Conservation (phyloP, 108 stramenopile species). For the Aurantiochytrium sp. region DNA sequence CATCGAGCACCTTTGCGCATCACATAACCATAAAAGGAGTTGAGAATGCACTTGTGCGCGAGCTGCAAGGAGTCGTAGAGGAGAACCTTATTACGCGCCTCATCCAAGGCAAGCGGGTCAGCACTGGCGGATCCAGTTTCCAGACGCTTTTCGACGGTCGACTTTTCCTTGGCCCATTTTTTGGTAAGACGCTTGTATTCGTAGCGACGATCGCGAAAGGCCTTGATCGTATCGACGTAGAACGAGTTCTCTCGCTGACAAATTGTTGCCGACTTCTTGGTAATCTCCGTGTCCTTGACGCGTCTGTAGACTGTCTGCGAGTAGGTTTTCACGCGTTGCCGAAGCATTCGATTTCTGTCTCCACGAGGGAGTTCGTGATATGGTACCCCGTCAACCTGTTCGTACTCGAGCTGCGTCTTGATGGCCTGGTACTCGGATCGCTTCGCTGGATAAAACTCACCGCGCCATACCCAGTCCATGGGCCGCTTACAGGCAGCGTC, state of each 20-base stretch:
- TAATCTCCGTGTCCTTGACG: conserved; percentile 89
- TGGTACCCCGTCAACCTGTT: conserved; percentile 55
- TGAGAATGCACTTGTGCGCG: conserved; percentile 98
- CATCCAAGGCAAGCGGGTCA: conserved; percentile 58
- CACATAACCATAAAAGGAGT: conserved; percentile 94
- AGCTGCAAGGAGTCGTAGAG: conserved; percentile 97
- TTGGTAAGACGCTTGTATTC: conserved; percentile 95
- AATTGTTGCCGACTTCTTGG: conserved; percentile 74
- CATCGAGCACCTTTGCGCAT: conserved; percentile 99
- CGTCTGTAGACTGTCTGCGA: conserved; percentile 88
- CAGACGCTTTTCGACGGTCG: conserved; percentile 44
- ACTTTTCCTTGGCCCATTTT: conserved; percentile 65
- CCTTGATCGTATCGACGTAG: conserved; percentile 95
- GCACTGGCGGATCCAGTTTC: conserved; percentile 46
- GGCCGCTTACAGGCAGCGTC: conserved; percentile 82
- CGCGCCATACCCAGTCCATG: conserved; percentile 98
- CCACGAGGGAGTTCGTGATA: conserved; percentile 68
- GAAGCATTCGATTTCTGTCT: conserved; percentile 70
- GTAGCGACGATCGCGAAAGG: conserved; percentile 95
- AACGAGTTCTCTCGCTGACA: conserved; percentile 99
- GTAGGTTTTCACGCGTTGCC: conserved; percentile 78
- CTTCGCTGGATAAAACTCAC: conserved; percentile 82
- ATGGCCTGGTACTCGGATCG: conserved; percentile 73
- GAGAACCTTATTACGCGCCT: conserved; percentile 78
- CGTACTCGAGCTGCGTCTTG: conserved; percentile 77